A percentile compares a stretch with the other conserved stretches of the same genome.
phyloP scores from a whole-genome alignment of 768 basidiomycete genomes.

The Suillus placidus region DNA sequence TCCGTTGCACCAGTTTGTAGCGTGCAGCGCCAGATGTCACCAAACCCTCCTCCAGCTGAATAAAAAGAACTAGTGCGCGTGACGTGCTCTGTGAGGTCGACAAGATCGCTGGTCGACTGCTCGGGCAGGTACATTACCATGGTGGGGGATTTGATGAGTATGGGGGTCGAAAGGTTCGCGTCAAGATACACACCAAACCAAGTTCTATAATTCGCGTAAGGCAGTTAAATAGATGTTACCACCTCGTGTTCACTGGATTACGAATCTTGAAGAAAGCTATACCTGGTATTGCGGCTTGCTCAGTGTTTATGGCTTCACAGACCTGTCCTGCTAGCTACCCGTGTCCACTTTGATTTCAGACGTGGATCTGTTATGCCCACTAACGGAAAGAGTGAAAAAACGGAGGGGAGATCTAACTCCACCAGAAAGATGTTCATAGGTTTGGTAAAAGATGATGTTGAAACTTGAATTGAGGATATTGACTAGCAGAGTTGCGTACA shows the following conservation, averaged over 20 bases:
- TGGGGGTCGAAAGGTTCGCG: not conserved
- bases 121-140: not conserved
- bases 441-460: not conserved
- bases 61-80: not conserved
- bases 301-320: not conserved
- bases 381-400: not conserved
- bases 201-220: slow-evolving; percentile 2
- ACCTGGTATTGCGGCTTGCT: not conserved
- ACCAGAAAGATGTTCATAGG: not conserved
- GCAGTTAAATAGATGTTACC: slow-evolving; percentile 4
- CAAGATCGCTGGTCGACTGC: not conserved
- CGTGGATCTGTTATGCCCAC: not conserved
- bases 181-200: slow-evolving; percentile 1
- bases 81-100: slow-evolving; percentile 9
- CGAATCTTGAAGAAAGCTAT: not conserved
- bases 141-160: not conserved
- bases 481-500: not conserved
- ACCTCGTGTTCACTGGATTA: slow-evolving; percentile 4
- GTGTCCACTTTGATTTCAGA: not conserved
- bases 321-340: not conserved
- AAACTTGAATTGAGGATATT: not conserved
- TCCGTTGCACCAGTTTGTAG: not conserved
- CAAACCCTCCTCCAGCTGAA: slow-evolving; percentile 1
- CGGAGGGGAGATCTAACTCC: not conserved
- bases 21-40: slow-evolving; percentile 7